Conservation (phyloP, 768 basidiomycete species). For the Russula olivacea region DNA sequence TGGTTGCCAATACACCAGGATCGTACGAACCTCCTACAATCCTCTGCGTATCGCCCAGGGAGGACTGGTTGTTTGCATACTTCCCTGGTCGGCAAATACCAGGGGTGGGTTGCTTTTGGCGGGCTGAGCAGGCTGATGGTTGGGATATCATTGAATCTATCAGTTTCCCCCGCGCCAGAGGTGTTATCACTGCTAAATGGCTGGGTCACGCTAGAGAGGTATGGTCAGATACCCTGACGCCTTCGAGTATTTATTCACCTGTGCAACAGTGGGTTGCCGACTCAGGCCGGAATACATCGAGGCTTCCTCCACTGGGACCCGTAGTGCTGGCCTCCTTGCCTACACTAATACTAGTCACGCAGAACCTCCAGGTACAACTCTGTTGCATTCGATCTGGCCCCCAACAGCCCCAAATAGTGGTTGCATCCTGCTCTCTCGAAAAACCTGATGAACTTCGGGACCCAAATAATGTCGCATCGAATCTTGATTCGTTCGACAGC, state of each 20-base stretch:
- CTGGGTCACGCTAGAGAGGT: slow-evolving; percentile 57
- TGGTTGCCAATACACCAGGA: slow-evolving; percentile 40
- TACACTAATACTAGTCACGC: slow-evolving; percentile 19
- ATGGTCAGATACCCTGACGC: slow-evolving; percentile 12
- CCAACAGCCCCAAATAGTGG: slow-evolving; percentile 8
- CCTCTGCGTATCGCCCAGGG: slow-evolving; percentile 53
- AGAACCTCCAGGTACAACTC: slow-evolving; percentile 20
- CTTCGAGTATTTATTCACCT: neutral
- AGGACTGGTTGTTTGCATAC: slow-evolving; percentile 68
- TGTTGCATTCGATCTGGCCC: neutral
- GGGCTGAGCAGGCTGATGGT: slow-evolving; percentile 50
- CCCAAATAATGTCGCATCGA: neutral
- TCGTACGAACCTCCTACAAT: slow-evolving; percentile 57
- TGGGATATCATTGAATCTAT: slow-evolving; percentile 59
- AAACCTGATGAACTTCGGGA: slow-evolving; percentile 19
- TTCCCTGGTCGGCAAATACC: slow-evolving; percentile 55
- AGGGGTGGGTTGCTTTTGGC: slow-evolving; percentile 64
- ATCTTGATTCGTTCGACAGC: slow-evolving; percentile 7
- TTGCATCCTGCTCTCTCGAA: slow-evolving; percentile 21
- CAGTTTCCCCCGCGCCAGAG: slow-evolving; percentile 45
- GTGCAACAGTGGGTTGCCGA: slow-evolving; percentile 17
- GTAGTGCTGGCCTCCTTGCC: slow-evolving; percentile 14
- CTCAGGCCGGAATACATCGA: slow-evolving; percentile 6
- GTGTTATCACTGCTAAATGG: slow-evolving; percentile 60
- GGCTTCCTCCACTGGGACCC: slow-evolving; percentile 25